phyloP scores from a whole-genome alignment of 2,329 filamentous ascomycete genomes.

The Ceratocystis alfenasii region DNA sequence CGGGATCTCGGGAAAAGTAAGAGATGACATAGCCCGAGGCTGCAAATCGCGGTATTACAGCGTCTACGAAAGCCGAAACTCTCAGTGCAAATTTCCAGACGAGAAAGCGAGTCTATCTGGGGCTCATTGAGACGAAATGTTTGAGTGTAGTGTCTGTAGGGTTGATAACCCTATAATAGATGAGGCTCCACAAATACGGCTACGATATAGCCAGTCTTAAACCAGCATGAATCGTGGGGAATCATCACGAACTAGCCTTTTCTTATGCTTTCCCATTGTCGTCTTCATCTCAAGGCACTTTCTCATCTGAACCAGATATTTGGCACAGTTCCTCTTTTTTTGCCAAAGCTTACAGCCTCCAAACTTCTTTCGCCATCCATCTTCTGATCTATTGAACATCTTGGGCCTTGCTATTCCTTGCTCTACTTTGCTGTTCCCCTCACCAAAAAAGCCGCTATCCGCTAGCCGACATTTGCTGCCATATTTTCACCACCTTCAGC shows the following conservation, averaged over 20 bases:
- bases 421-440: background rate
- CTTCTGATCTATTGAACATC: background rate
- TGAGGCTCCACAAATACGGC: background rate
- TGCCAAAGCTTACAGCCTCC: no score
- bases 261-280: background rate
- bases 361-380: no score
- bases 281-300: background rate
- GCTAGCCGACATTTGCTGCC: background rate
- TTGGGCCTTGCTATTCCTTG: background rate
- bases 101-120: no score
- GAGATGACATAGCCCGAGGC: no score
- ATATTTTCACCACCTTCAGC: no score
- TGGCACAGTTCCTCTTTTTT: background rate
- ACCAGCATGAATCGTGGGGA: background rate
- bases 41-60: no score
- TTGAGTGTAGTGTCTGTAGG: no score
- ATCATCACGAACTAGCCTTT: background rate
- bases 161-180: background rate
- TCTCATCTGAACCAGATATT: background rate
- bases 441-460: background rate
- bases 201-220: background rate
- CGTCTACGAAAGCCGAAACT: no score
- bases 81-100: no score
- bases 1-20: no score
- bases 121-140: no score